Conservation (phyloP, 306 rosid genomes). For the Comarum palustre region DNA sequence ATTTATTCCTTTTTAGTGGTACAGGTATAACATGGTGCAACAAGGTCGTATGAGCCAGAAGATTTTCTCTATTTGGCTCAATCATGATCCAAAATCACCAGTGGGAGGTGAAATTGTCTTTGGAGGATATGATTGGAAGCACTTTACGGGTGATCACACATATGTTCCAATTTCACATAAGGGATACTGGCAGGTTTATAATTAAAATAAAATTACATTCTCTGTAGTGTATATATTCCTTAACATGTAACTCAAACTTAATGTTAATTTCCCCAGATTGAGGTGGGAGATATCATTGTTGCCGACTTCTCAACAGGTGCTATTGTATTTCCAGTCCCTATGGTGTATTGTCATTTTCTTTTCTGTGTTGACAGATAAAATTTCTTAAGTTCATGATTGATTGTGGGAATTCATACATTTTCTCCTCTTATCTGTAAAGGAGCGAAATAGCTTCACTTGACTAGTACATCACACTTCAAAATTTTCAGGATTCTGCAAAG, state of each 20-base stretch:
- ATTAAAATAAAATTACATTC: conserved; percentile 13
- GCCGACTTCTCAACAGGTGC: conserved; percentile 62
- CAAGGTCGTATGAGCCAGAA: conserved; percentile 35
- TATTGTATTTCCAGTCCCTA: conserved; percentile 10
- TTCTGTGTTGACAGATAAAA: conserved; percentile 7
- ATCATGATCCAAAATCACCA: conserved; percentile 31
- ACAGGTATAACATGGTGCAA: conserved; percentile 35
- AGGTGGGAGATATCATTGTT: conserved; percentile 59
- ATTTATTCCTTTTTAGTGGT: background rate
- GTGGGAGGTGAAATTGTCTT: conserved; percentile 45
- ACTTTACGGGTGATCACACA: conserved; percentile 64
- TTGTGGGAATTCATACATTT: background rate
- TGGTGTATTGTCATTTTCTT: conserved; percentile 8
- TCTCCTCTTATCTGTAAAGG: background rate
- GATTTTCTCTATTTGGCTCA: conserved; percentile 44
- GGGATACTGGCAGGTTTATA: conserved; percentile 74
- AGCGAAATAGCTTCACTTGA: background rate
- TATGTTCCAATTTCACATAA: conserved; percentile 48
- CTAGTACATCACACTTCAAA: conserved; percentile 11
- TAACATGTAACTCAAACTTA: conserved; percentile 15
- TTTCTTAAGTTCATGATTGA: background rate
- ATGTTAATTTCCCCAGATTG: conserved; percentile 46
- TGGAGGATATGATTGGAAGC: conserved; percentile 67
- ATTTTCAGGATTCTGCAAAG: conserved; percentile 51
- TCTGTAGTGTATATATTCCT: conserved; percentile 16